Percentiles rank a stretch among this genome's conserved stretches.
phyloP scores from a whole-genome alignment of 768 basidiomycete species.

The Scleroderma bovista region DNA sequence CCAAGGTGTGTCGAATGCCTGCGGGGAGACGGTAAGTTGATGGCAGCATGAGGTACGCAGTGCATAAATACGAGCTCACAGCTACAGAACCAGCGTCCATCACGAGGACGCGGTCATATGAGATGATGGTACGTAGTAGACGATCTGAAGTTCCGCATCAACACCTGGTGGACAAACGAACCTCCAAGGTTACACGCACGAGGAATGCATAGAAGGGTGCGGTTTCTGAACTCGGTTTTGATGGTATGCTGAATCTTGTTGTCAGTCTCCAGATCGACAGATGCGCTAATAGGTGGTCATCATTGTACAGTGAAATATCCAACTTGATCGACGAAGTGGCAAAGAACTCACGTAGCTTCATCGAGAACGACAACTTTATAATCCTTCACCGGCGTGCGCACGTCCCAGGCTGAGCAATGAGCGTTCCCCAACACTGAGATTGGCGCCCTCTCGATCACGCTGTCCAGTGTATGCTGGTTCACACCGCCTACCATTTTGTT shows the following conservation, averaged over 20 bases:
- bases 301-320: constrained; percentile 14
- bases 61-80: constrained; percentile 25
- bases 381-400: constrained; percentile 48
- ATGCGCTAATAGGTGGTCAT: constrained; percentile 18
- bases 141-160: constrained; percentile 26
- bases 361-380: constrained; percentile 47
- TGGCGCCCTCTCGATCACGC: constrained; percentile 46
- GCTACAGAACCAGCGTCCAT: constrained; percentile 59
- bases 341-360: constrained; percentile 29
- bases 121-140: constrained; percentile 45
- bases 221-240: constrained; percentile 39
- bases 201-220: constrained; percentile 49
- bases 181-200: constrained; percentile 26
- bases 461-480: constrained; percentile 45
- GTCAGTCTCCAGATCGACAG: constrained; percentile 44
- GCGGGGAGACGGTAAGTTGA: not conserved
- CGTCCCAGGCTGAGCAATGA: constrained; percentile 49
- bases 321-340: constrained; percentile 46
- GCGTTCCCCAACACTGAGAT: constrained; percentile 46
- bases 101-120: constrained; percentile 66
- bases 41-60: too few species aligned
- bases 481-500: too few species aligned
- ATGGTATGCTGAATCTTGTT: constrained; percentile 46
- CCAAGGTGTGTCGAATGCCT: constrained; percentile 57
- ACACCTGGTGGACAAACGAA: not conserved